Percentiles rank a stretch among this genome's conserved stretches.
phyloP scores from a whole-genome alignment of 805 yeast genomes.

The Wickerhamiella sergipiensis region DNA sequence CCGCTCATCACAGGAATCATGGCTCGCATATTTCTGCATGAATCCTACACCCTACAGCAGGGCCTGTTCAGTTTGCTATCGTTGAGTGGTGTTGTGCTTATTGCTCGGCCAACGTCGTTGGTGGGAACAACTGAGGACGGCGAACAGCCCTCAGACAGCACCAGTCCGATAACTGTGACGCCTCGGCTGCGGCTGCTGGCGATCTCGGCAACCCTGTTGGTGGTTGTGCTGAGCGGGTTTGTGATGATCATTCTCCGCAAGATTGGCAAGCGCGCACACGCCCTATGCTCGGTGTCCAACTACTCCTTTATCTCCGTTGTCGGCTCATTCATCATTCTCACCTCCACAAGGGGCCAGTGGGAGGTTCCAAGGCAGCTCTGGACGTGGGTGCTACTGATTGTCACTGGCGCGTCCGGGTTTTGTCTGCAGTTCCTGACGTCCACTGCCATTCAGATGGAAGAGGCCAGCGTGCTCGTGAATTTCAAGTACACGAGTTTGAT shows the following conservation, averaged over 20 bases:
- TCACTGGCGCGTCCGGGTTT: slow-evolving; percentile 68
- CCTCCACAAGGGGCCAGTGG: background rate
- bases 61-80: slow-evolving; percentile 57
- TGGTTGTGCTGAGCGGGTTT: slow-evolving; percentile 29
- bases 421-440: slow-evolving; percentile 68
- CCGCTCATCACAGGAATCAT: slow-evolving; percentile 67
- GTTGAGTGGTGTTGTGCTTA: slow-evolving; percentile 59
- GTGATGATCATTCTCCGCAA: slow-evolving; percentile 37
- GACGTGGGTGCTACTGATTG: slow-evolving; percentile 43
- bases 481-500: slow-evolving; percentile 66
- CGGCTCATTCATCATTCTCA: slow-evolving; percentile 34
- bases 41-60: slow-evolving; percentile 52
- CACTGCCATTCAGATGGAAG: slow-evolving; percentile 70
- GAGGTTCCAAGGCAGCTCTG: slow-evolving; percentile 1
- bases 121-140: slow-evolving; percentile 30
- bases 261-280: slow-evolving; percentile 69
- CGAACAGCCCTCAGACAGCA: background rate
- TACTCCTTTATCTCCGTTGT: slow-evolving; percentile 51
- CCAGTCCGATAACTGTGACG: background rate
- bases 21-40: slow-evolving; percentile 56
- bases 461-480: slow-evolving; percentile 62
- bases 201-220: slow-evolving; percentile 45
- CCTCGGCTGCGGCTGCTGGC: slow-evolving; percentile 41
- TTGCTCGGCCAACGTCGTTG: slow-evolving; percentile 68
- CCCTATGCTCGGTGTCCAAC: slow-evolving; percentile 64